A percentile compares a stretch with the other conserved stretches of the same genome.
Evolutionary conservation across 805 yeast species (phyloP).

Genomic region (Ogataea henricii): DNA sequence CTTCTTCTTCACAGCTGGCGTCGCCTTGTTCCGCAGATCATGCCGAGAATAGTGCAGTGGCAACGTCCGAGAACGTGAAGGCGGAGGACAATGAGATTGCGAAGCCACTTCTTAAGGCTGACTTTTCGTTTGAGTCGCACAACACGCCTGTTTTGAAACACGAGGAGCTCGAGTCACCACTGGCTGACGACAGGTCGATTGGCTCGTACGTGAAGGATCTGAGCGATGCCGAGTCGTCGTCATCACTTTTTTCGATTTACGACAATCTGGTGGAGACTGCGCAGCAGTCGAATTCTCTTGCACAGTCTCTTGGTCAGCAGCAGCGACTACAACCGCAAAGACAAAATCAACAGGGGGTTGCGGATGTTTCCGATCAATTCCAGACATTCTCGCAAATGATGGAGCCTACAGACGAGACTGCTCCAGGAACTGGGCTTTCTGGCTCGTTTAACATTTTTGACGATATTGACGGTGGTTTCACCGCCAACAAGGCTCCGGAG

Average conservation of each 20-base stretch:
- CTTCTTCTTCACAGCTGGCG: background rate
- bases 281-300: background rate
- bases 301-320: background rate
- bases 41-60: background rate
- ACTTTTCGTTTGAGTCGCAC: constrained; percentile 3
- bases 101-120: constrained; percentile 9
- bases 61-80: background rate
- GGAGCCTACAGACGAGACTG: background rate
- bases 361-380: background rate
- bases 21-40: background rate
- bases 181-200: constrained; percentile 4
- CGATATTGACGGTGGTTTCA: constrained; percentile 14
- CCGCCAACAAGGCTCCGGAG: constrained; percentile 6
- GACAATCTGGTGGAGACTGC: constrained; percentile 1
- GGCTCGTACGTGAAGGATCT: constrained; percentile 5
- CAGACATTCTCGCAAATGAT: background rate
- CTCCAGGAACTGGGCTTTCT: background rate
- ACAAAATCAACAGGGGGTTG: background rate
- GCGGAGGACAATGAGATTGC: background rate
- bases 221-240: constrained; percentile 13
- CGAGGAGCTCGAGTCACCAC: constrained; percentile 12
- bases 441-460: constrained; percentile 19
- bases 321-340: background rate
- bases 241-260: constrained; percentile 12
- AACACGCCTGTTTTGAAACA: constrained; percentile 4